A percentile compares a stretch with the other conserved stretches of the same genome.
phyloP scores from a whole-genome alignment of 805 yeast species.

The Suhomyces tanzawaensis region DNA sequence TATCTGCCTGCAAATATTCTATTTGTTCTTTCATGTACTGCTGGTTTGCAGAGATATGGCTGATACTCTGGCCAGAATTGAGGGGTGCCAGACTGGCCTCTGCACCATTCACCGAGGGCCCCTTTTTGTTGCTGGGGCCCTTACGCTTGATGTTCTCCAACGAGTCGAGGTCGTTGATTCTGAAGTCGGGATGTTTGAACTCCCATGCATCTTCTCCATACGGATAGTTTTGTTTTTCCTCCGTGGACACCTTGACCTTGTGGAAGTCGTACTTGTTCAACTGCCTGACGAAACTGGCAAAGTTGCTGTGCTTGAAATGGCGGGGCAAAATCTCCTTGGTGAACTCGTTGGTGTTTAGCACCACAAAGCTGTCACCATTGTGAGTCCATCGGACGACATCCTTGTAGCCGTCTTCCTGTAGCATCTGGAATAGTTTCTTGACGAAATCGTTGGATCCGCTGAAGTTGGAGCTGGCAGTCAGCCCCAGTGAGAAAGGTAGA shows the following conservation, averaged over 20 bases:
- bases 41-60: slow-evolving; percentile 8
- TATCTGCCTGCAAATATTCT: slow-evolving; percentile 32
- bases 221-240: slow-evolving; percentile 50
- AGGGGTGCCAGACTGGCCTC: slow-evolving; percentile 1
- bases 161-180: slow-evolving; percentile 69
- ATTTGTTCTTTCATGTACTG: slow-evolving; percentile 28
- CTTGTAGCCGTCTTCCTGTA: slow-evolving; percentile 74
- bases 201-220: slow-evolving; percentile 90
- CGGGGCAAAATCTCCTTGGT: slow-evolving; percentile 85
- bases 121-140: slow-evolving; percentile 57
- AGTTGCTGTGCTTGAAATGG: slow-evolving; percentile 93
- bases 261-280: slow-evolving; percentile 96
- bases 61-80: slow-evolving; percentile 5
- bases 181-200: slow-evolving; percentile 87
- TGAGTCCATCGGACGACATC: slow-evolving; percentile 83
- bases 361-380: slow-evolving; percentile 83
- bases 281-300: slow-evolving; percentile 93
- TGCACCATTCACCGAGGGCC: slow-evolving; percentile 1
- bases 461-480: slow-evolving; percentile 28
- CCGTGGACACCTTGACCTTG: slow-evolving; percentile 77
- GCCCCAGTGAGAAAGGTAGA: not conserved
- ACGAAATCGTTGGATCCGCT: slow-evolving; percentile 75
- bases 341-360: slow-evolving; percentile 84
- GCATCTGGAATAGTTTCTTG: slow-evolving; percentile 76
- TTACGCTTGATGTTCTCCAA: slow-evolving; percentile 86